Conservation (phyloP, 768 basidiomycete genomes). For the Rhizopogon sp. region DNA sequence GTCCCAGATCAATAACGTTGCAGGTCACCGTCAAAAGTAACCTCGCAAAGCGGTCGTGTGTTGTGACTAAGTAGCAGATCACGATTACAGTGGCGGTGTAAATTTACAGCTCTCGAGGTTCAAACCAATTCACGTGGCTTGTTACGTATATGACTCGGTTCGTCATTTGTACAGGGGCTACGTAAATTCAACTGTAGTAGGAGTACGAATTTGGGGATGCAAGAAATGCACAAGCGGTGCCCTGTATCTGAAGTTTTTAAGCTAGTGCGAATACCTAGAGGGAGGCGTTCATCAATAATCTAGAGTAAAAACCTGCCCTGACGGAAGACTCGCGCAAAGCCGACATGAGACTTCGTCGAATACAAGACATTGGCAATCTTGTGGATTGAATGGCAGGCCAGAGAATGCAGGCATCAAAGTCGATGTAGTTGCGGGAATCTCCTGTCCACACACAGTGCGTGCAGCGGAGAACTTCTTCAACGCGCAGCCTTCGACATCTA, state of each 20-base stretch:
- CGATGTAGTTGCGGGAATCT: slow-evolving; percentile 20
- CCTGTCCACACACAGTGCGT: slow-evolving; percentile 11
- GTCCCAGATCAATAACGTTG: not conserved
- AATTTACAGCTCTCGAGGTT: not conserved
- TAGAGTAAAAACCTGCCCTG: slow-evolving; percentile 49
- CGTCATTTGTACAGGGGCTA: not conserved
- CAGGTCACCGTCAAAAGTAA: not conserved
- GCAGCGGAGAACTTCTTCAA: slow-evolving; percentile 49
- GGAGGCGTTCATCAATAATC: slow-evolving; percentile 18
- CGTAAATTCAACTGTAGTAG: too few species aligned
- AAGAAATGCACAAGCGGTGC: too few species aligned
- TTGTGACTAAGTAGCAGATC: not conserved
- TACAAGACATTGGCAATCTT: slow-evolving; percentile 39
- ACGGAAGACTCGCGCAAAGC: slow-evolving; percentile 45
- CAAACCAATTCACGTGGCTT: not conserved
- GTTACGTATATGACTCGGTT: not conserved
- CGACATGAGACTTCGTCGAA: slow-evolving; percentile 55
- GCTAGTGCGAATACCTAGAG: not conserved
- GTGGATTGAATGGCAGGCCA: slow-evolving; percentile 47
- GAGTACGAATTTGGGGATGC: too few species aligned
- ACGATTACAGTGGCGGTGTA: slow-evolving; percentile 1
- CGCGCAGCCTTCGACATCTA: slow-evolving; percentile 31
- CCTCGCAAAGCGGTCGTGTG: not conserved
- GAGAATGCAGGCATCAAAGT: slow-evolving; percentile 41
- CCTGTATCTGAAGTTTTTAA: too few species aligned